Evolutionary conservation across 371 early-diverging fungal genomes (phyloP), one percentile per base, ranked within the genome.

Genomic region (Rhizopus sp.): DNA sequence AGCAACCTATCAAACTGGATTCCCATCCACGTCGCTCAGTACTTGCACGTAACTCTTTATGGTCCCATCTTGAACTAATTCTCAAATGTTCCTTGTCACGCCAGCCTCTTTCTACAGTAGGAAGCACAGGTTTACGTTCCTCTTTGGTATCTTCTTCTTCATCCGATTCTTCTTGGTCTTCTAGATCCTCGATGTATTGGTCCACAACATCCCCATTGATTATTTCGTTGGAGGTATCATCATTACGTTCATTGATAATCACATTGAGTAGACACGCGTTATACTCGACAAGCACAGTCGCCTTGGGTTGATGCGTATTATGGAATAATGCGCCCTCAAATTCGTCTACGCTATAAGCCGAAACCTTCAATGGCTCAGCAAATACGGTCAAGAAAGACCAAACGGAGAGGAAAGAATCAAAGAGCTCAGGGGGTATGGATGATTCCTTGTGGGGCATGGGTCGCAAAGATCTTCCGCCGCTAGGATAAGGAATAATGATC

Each of bases 21-120:
- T 75, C 75, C 80, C 80, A 80, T 3, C 75, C 73, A 60, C 71
- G 70, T 0, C 73, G 68, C 52, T 75, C 73, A 35, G 63, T 57
- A 16, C 55, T 59, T 6, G 60, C 42, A 35, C 69, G 52, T 8
- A 80, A 38, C 53, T 75, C 73, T 45, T 68, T 69, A 9, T 55
- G 54, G 49, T 80, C 80, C 80, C 80, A 80, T 46, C 62, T 66
- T 23, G 67, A 62, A 33, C 55, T 42, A 2, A 77, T 49, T 39
- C 57, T 61, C 6, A 77, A 58, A 7, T 65, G 66, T 9, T 77
- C 74, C 29, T 64, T 52, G 33, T 72, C 68, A 33, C 74, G 52
- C 78, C 78, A 77, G 16, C 72, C 72, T 32, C 71, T 59, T 50
- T 71, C 72, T 9, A 64, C 57, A 16, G 53, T 56, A 8, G 62